Conservation (phyloP, 495 filamentous ascomycete genomes). For the Corynascus novoguineensis region DNA sequence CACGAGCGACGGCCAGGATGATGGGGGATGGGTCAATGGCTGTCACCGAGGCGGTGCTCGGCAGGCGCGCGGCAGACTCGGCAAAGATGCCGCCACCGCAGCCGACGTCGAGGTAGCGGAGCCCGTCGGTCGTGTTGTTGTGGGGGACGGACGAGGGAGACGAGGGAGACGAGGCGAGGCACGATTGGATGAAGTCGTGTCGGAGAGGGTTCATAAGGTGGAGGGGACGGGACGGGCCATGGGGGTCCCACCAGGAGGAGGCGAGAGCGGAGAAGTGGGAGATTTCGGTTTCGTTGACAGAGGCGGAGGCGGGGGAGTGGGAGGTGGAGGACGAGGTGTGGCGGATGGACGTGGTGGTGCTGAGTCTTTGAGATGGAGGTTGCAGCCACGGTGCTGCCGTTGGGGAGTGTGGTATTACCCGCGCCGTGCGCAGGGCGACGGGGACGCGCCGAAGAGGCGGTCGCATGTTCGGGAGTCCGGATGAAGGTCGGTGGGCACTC, state of each 20-base stretch:
- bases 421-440: not conserved
- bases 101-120: conserved; percentile 84
- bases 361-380: conserved; percentile 2
- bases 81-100: conserved; percentile 97
- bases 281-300: conserved; percentile 80
- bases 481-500: not conserved
- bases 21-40: conserved; percentile 78
- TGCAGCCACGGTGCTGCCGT: not conserved
- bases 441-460: conserved; percentile 17
- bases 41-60: conserved; percentile 59
- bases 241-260: conserved; percentile 94
- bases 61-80: conserved; percentile 78
- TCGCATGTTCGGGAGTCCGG: conserved; percentile 17
- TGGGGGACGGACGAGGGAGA: conserved; percentile 2
- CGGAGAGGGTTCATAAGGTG: conserved; percentile 98
- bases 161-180: conserved; percentile 44
- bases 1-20: conserved; percentile 73
- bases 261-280: conserved; percentile 93
- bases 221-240: conserved; percentile 84
- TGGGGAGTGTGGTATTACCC: not conserved
- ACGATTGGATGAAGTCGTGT: conserved; percentile 79
- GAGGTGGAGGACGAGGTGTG: conserved; percentile 5
- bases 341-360: not conserved
- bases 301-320: conserved; percentile 34
- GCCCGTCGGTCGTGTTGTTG: conserved; percentile 14